Evolutionary conservation across 345 rosid genomes (phyloP), one percentile per base, ranked within the genome.

Genomic region (Mercurialis annua): DNA sequence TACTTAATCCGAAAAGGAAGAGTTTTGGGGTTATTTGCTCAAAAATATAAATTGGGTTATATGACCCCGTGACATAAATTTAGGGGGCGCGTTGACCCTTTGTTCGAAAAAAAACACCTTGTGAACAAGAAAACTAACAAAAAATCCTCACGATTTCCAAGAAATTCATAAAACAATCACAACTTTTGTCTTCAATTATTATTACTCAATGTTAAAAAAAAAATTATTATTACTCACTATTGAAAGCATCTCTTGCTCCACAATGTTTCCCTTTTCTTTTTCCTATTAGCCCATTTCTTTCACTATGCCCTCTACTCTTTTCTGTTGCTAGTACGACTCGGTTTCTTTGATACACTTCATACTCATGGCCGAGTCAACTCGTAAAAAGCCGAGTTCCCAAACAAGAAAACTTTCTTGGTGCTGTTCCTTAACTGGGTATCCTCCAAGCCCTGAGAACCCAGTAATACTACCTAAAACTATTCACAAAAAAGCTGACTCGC

Each of bases 401-500:
- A 55, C 65, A 8, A 81, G 85, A 49, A 50, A 62, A 46, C 16
- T 47, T 16, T 81, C 87, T 1, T 93, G 98, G 97, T 90, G 97
- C 58, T 93, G 98, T 77, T 84, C 91, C 51, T 86, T 90, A 77
- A 72, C 81, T 31, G 73, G 77, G 0, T 89, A 96, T 64, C 92
- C 96, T 6, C 67, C 88, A 14, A 93, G 96, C 76, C 98, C 97
- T 21, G 93, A 93, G 50, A 78, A 77, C 63, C 80, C 74, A 24
- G 38, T 75, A 38, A 62, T 85, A 52, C 75, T 68, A 71, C 44
- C 63, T 71, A 81, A 74, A 59, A 29, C 71, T 10, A 73, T 63
- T 5, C 74, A 65, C 36, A 81, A 73, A 16, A 81, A 85, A 62
- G 69, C 76, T 49, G 85, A 84, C 20, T 36, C 72, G 31, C 43